Evolutionary conservation across 768 basidiomycete species (phyloP).

Genomic region (Cubamyces lactineus): DNA sequence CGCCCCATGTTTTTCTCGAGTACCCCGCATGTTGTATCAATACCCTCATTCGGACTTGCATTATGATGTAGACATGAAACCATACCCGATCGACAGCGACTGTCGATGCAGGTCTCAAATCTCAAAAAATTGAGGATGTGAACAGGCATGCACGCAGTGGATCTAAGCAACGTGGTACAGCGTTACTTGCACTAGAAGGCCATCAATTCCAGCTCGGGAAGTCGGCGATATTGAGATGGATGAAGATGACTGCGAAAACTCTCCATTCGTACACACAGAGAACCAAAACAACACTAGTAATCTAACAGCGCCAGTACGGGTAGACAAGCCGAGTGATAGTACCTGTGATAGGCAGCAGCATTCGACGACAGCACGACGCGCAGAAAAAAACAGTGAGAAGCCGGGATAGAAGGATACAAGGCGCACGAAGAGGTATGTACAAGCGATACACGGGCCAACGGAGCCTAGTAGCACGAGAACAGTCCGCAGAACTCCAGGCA

Average conservation of each 20-base stretch:
- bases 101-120: too few species aligned
- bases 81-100: neutral
- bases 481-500: conserved; percentile 15
- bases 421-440: conserved; percentile 11
- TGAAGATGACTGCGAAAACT: neutral
- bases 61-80: conserved; percentile 1
- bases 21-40: conserved; percentile 21
- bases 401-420: conserved; percentile 12
- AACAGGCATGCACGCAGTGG: neutral
- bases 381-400: conserved; percentile 2
- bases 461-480: neutral
- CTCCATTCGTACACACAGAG: conserved; percentile 20
- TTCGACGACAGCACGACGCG: conserved; percentile 22
- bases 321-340: conserved; percentile 20
- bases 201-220: neutral
- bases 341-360: conserved; percentile 22
- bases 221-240: neutral
- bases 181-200: too few species aligned
- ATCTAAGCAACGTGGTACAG: too few species aligned
- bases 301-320: conserved; percentile 29
- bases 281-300: conserved; percentile 25
- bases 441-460: conserved; percentile 6
- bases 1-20: neutral
- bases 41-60: conserved; percentile 6
- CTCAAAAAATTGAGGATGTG: neutral